Base-by-base conservation (phyloP, 805 yeast genomes). In the Blastobotrys parvus region DNA sequence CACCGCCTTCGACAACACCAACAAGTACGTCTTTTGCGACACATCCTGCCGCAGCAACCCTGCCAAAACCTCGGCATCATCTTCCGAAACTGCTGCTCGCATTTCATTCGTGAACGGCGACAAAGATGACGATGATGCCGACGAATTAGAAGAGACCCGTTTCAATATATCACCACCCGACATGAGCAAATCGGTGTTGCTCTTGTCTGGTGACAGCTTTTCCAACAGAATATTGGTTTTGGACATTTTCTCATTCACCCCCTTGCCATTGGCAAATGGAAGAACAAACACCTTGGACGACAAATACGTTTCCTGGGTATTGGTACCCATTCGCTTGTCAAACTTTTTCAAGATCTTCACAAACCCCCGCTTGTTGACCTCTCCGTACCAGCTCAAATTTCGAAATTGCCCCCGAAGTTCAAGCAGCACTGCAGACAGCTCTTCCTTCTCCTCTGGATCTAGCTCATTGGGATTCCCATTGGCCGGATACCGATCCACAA, bases 351-450 rank as follows among this genome's bases (percentile, higher is more conserved):
- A 68, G 50, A 90, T 90, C 65, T 89, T 89, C 42, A 79, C 74
- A 53, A 88, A 84, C 0, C 95, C 97, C 47, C 94, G 78, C 57
- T 82, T 85, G 67, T 89, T 89, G 54, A 89, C 75, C 57, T 90
- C 97, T 19, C 94, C 94, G 60, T 76, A 89, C 95, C 97, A 90
- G 60, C 85, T 88, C 58, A 89, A 69, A 61, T 88, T 88, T 45
- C 96, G 71, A 48, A 83, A 76, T 46, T 78, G 77, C 15, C 82
- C 71, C 38, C 95, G 72, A 42, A 87, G 68, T 60, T 88, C 96
- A 18, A 87, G 67, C 31, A 89, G 64, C 16, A 87, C 80, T 18
- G 75, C 77, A 23, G 77, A 62, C 29, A 82, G 65, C 52, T 82
- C 89, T 39, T 77, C 81, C 22, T 72, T 69, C 45, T 81, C 87